Conservation (phyloP, 176 grass and related monocot species). For the Cymbopogon citratus region DNA sequence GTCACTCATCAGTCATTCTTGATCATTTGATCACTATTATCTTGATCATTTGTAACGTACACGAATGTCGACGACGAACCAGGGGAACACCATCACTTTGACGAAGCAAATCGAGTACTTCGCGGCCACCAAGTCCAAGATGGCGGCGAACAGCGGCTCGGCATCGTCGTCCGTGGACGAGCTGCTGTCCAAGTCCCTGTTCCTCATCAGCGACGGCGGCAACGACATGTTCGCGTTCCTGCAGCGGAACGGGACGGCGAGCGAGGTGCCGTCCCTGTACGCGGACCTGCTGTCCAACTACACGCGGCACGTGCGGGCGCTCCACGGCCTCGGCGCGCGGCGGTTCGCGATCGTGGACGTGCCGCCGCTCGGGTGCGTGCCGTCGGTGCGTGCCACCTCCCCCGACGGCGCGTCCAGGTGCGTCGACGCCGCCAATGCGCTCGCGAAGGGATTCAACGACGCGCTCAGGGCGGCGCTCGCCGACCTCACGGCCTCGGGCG, state of each 20-base stretch:
- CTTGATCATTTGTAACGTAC: not conserved
- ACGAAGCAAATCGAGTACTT: conserved; percentile 54
- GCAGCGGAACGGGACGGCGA: conserved; percentile 29
- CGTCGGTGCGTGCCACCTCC: conserved; percentile 18
- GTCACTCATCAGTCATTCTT: not conserved
- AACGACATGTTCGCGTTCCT: conserved; percentile 63
- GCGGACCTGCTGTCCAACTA: conserved; percentile 39
- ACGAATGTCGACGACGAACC: not conserved
- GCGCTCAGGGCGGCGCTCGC: conserved; percentile 18
- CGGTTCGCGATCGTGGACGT: conserved; percentile 50
- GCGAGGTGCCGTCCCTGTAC: conserved; percentile 36
- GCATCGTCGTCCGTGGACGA: not conserved
- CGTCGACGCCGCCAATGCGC: conserved; percentile 33
- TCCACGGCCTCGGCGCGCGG: conserved; percentile 35
- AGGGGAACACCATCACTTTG: conserved; percentile 44
- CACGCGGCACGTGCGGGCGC: conserved; percentile 23
- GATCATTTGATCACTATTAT: not conserved
- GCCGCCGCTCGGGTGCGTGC: conserved; percentile 56
- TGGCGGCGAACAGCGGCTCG: not conserved
- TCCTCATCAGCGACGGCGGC: conserved; percentile 50
- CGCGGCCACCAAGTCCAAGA: conserved; percentile 33
- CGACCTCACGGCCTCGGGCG: conserved; percentile 11
- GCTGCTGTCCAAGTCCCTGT: conserved; percentile 48
- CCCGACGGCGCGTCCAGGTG: conserved; percentile 21
- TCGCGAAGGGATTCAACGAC: conserved; percentile 47